Conservation (phyloP, 2,329 filamentous ascomycete species). For the Neonectria punicea region DNA sequence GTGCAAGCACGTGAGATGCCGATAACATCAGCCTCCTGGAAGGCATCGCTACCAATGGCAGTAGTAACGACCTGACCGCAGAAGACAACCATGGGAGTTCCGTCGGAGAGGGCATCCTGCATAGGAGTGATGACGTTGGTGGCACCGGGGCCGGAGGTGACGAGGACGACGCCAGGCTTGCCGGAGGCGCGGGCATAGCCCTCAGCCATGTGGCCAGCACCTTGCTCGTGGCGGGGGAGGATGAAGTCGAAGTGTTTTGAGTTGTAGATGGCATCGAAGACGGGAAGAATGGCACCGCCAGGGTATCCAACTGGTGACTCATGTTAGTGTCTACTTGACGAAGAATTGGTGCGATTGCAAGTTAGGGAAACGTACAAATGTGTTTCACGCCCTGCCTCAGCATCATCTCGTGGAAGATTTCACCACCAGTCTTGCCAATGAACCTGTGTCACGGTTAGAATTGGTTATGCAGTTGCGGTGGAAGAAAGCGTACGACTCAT, state of each 20-base stretch:
- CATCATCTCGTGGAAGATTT: conserved; percentile 99
- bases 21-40: conserved; percentile 95
- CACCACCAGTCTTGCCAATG: conserved; percentile 92
- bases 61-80: conserved; percentile 90
- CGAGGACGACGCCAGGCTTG: conserved; percentile 93
- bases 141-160: conserved; percentile 95
- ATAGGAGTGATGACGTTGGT: conserved; percentile 97
- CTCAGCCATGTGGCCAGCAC: conserved; percentile 98
- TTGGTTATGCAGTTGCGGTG: conserved; percentile 4
- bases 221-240: conserved; percentile 95
- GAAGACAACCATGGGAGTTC: conserved; percentile 96
- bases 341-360: conserved; percentile 4
- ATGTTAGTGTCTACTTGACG: conserved; percentile 34
- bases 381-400: conserved; percentile 90
- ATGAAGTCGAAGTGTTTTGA: conserved; percentile 97
- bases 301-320: conserved; percentile 78
- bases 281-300: conserved; percentile 94
- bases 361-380: conserved; percentile 75
- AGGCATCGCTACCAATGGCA: conserved; percentile 93
- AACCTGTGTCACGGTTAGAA: conserved; percentile 64
- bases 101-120: conserved; percentile 95
- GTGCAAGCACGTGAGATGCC: conserved; percentile 95
- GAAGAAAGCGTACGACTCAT: conserved; percentile 76
- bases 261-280: conserved; percentile 99
- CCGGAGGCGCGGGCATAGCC: conserved; percentile 95